Evolutionary conservation across 2,329 filamentous ascomycete genomes (phyloP).

Genomic region (Coniochaeta hoffmannii): DNA sequence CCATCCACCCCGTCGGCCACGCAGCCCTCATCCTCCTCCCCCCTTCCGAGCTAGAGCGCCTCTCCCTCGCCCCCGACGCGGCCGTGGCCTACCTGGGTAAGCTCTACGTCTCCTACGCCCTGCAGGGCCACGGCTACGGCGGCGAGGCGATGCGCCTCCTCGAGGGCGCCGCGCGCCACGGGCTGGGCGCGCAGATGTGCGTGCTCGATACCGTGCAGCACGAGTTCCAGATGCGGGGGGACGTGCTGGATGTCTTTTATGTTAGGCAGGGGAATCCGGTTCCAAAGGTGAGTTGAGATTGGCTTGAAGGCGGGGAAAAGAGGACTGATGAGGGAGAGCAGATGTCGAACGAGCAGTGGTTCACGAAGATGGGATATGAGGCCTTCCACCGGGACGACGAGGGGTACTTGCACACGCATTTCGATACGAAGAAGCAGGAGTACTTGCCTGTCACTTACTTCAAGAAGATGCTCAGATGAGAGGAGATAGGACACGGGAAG

Average conservation of each 20-base stretch:
- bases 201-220: not conserved
- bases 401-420: conserved; percentile 1
- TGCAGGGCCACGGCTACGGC: not conserved
- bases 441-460: not conserved
- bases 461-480: not conserved
- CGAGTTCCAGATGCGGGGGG: not conserved
- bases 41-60: not conserved
- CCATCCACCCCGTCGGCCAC: not conserved
- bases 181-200: not conserved
- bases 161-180: not conserved
- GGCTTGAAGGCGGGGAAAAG: not conserved
- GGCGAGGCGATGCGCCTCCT: not conserved
- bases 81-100: not conserved
- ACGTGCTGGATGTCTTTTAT: not conserved
- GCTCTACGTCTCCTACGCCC: conserved; percentile 1
- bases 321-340: not conserved
- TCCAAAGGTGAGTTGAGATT: not conserved
- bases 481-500: not conserved
- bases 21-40: not conserved
- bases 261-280: not conserved
- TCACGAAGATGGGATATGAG: not conserved
- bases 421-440: not conserved
- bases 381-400: not conserved
- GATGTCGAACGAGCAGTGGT: conserved; percentile 1
- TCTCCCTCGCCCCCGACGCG: not conserved